Evolutionary conservation across 1,284 basidiomycete genomes (phyloP).

Genomic region (Ceratobasidium sp.): DNA sequence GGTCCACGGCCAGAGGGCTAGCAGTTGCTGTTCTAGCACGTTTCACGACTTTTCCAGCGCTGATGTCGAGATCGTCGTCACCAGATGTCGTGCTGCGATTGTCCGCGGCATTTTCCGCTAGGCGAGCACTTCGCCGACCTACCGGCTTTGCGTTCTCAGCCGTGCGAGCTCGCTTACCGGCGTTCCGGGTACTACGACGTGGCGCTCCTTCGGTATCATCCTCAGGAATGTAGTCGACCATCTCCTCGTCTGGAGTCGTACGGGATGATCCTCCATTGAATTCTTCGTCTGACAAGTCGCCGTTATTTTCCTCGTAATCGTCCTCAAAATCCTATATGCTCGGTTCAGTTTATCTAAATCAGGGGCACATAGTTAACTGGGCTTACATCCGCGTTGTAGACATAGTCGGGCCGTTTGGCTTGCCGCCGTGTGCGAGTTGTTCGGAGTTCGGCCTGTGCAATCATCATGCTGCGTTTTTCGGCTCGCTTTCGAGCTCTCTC

Average conservation of each 20-base stretch:
- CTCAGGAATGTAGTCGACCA: slow-evolving; percentile 53
- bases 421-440: slow-evolving; percentile 79
- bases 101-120: slow-evolving; percentile 35
- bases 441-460: slow-evolving; percentile 79
- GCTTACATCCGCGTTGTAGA: slow-evolving; percentile 71
- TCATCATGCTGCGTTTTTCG: slow-evolving; percentile 62
- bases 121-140: slow-evolving; percentile 39
- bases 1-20: slow-evolving; percentile 33
- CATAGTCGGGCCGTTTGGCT: slow-evolving; percentile 80
- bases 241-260: slow-evolving; percentile 57
- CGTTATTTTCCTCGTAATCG: slow-evolving; percentile 48
- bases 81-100: slow-evolving; percentile 22
- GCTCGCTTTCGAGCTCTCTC: slow-evolving; percentile 36
- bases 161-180: slow-evolving; percentile 18
- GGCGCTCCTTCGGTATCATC: slow-evolving; percentile 45
- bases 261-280: slow-evolving; percentile 33
- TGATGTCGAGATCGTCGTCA: slow-evolving; percentile 31
- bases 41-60: slow-evolving; percentile 29
- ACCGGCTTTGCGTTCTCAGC: slow-evolving; percentile 9
- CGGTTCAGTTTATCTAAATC: slow-evolving; percentile 48
- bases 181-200: slow-evolving; percentile 19
- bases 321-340: slow-evolving; percentile 62
- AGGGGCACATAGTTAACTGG: background rate
- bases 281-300: slow-evolving; percentile 43
- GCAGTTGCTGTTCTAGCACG: slow-evolving; percentile 36